phyloP scores from a whole-genome alignment of 495 filamentous ascomycete species.

The Podospora pseudoanserina region DNA sequence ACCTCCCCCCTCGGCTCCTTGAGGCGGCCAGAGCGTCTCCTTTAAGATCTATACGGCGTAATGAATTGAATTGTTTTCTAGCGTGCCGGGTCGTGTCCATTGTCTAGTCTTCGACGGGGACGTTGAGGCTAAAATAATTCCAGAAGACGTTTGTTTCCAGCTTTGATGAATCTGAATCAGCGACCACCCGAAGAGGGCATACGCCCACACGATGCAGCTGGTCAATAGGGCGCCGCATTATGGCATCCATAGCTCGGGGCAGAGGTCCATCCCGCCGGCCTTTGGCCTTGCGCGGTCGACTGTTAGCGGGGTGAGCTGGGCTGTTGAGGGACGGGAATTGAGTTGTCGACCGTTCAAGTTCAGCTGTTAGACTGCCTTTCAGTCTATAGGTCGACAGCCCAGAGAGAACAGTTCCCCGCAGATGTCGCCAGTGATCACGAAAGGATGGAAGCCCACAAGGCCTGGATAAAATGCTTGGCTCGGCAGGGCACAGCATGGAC shows the following conservation, averaged over 20 bases:
- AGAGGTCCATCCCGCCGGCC: background rate
- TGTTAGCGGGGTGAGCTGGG: no score
- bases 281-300: no score
- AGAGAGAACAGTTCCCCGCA: background rate
- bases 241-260: constrained; percentile 6
- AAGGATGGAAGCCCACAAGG: background rate
- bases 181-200: background rate
- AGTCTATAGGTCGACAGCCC: no score
- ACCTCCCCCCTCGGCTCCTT: constrained; percentile 12
- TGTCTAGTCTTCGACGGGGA: background rate
- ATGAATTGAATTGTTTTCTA: background rate
- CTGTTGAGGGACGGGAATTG: background rate
- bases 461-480: constrained; percentile 17
- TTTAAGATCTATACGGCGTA: background rate
- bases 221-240: constrained; percentile 12
- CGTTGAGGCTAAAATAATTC: constrained; percentile 6
- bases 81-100: background rate
- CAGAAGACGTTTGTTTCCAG: background rate
- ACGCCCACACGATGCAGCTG: background rate
- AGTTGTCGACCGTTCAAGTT: background rate
- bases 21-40: constrained; percentile 11
- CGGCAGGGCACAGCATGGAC: constrained; percentile 14
- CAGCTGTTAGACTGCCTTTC: no score
- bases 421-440: constrained; percentile 5
- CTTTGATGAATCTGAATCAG: constrained; percentile 6